Percentiles rank a stretch among this genome's conserved stretches.
These are phyloP conservation scores for Prunus yedoensis DNA, from an alignment of 331 rosid genomes.

Conservation along the genomic window DNA sequence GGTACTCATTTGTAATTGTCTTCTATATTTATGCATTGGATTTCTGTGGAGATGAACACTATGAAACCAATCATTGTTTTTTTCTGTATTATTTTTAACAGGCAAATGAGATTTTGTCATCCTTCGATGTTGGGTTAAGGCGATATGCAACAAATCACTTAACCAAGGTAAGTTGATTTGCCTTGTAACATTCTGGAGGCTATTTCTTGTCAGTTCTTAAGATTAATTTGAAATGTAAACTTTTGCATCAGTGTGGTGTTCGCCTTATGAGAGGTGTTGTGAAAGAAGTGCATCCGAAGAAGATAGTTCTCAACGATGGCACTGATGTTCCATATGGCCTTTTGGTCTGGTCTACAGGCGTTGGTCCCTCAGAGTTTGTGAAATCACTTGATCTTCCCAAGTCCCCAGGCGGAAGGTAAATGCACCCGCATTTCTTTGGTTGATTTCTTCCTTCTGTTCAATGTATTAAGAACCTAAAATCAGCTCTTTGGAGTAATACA, in stretches of 20 bases:
- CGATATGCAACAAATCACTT: constrained; percentile 82
- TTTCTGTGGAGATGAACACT: constrained; percentile 12
- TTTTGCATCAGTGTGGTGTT: constrained; percentile 67
- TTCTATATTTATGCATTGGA: neutral
- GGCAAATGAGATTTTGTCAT: constrained; percentile 95
- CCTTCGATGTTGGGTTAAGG: constrained; percentile 76
- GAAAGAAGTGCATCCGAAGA: constrained; percentile 74
- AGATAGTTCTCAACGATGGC: constrained; percentile 69
- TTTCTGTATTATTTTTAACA: constrained; percentile 17
- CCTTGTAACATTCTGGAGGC: neutral
- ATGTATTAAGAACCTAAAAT: neutral
- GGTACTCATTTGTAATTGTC: constrained; percentile 38
- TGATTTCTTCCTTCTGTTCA: neutral
- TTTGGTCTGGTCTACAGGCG: constrained; percentile 97
- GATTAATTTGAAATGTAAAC: constrained; percentile 22
- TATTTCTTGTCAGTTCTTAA: neutral
- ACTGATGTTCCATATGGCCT: constrained; percentile 92
- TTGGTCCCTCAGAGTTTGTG: constrained; percentile 84
- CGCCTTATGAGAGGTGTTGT: constrained; percentile 65
- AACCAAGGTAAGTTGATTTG: constrained; percentile 58
- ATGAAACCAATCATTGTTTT: constrained; percentile 1
- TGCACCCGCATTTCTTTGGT: neutral
- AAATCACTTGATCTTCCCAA: constrained; percentile 69
- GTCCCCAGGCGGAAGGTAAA: constrained; percentile 86
- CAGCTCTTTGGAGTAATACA: constrained; percentile 23